Evolutionary conservation across 768 basidiomycete genomes (phyloP).

Genomic region (Leccinum sublutescens): DNA sequence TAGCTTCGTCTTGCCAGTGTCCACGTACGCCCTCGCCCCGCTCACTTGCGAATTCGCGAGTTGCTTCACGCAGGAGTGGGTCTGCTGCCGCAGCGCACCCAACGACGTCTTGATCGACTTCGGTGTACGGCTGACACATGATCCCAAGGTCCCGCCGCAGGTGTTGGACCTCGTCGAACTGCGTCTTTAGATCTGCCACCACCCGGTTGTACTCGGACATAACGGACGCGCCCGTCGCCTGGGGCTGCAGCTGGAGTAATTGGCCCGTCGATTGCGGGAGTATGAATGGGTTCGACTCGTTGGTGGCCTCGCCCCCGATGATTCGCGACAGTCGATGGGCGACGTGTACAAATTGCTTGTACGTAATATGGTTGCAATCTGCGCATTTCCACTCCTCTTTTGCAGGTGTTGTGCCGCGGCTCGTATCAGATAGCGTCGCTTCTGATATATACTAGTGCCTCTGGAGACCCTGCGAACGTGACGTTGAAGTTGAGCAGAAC

Average conservation of each 20-base stretch:
- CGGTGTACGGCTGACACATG: constrained; percentile 92
- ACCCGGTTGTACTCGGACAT: constrained; percentile 71
- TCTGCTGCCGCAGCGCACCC: constrained; percentile 74
- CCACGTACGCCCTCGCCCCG: constrained; percentile 84
- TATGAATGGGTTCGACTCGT: constrained; percentile 37
- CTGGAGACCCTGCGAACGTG: too few relatives aligned
- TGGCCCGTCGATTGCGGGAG: constrained; percentile 67
- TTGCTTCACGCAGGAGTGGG: constrained; percentile 76
- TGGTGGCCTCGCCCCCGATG: constrained; percentile 43
- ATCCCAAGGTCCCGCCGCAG: constrained; percentile 89
- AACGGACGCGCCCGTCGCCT: constrained; percentile 73
- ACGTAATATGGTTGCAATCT: too few relatives aligned
- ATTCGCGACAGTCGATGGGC: constrained; percentile 75
- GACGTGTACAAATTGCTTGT: constrained; percentile 68
- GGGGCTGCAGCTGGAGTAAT: constrained; percentile 55
- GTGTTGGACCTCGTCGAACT: constrained; percentile 94
- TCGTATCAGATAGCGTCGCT: too few relatives aligned
- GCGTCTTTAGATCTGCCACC: constrained; percentile 80
- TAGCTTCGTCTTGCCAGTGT: constrained; percentile 89
- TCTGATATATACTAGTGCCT: too few relatives aligned
- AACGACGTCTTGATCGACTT: constrained; percentile 89
- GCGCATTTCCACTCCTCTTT: too few relatives aligned
- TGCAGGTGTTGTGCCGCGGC: too few relatives aligned
- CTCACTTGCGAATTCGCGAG: constrained; percentile 80
- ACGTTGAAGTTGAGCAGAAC: too few relatives aligned